phyloP scores from a whole-genome alignment of 140 eudicot genomes.

The Erigeron philadelphicus region DNA sequence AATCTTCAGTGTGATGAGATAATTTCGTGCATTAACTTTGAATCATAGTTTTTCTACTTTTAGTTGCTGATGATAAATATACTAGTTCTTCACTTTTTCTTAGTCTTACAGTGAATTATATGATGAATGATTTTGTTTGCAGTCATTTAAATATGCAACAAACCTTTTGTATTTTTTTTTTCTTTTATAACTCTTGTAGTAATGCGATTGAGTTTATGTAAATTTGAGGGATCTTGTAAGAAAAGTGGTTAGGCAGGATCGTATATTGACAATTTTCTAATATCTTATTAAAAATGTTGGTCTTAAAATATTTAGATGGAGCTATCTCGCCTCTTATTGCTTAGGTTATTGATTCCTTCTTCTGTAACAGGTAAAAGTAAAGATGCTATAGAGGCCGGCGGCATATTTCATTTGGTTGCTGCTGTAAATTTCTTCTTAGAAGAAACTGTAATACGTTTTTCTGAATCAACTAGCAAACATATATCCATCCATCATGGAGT shows the following conservation, averaged over 20 bases:
- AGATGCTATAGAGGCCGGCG: not conserved
- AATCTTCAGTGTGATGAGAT: not conserved
- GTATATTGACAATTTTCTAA: not conserved
- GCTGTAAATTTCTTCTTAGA: not conserved
- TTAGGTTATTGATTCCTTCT: not conserved
- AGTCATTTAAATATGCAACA: not conserved
- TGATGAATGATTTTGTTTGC: not conserved
- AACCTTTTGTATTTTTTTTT: too few species aligned
- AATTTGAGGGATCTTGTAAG: not conserved
- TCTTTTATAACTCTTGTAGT: too few species aligned
- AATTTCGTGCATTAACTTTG: not conserved
- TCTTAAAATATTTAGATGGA: not conserved
- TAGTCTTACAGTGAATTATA: not conserved
- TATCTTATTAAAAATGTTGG: not conserved
- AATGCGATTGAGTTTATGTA: not conserved
- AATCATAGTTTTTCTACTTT: not conserved
- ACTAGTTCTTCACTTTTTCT: not conserved
- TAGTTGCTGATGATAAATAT: not conserved
- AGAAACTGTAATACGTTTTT: not conserved
- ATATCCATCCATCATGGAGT: not conserved
- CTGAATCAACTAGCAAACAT: not conserved
- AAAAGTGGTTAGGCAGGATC: not conserved
- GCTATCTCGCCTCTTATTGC: not conserved
- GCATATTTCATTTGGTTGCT: not conserved
- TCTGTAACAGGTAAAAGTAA: conserved; percentile 1